Evolutionary conservation across 176 grass and related monocot species (phyloP), one percentile per base, ranked within the genome.

Genomic region (Carex littledalei): DNA sequence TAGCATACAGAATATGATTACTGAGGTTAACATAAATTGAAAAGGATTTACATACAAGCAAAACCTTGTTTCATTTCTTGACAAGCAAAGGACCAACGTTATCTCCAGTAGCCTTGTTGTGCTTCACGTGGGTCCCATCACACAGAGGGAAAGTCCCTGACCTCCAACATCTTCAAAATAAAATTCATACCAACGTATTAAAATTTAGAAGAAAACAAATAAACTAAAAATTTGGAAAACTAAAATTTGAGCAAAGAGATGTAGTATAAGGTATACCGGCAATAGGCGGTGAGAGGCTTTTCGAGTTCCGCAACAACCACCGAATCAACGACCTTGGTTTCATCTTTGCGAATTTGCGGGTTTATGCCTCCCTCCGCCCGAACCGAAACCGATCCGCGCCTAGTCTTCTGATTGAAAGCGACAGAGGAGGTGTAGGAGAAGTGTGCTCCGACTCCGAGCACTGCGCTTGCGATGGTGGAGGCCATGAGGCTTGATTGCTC

Each of bases 61-160:
- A 80, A 58, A 41, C 78, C 55, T 62, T 12, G 11, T 67, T 18
- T 70, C 88, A 94, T 84, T 95, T 98, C 85, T 98, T 98, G 20
- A 95, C 82, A 35, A 98, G 96, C 87, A 98, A 74, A 35, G 96
- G 96, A 0, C 96, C 96, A 3, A 95, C 95, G 22, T 98, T 98
- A 86, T 98, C 95, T 12, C 95, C 93, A 21, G 93, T 98, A 26
- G 88, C 91, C 84, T 98, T 94, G 85, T 98, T 98, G 93, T 98
- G 96, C 93, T 94, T 95, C 83, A 87, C 89, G 86, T 98, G 96
- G 77, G 86, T 37, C 82, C 96, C 96, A 54, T 98, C 96, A 22
- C 96, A 98, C 32, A 98, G 89, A 34, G 96, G 93, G 72, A 98
- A 98, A 81, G 96, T 95, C 22, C 89, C 93, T 32, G 93, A 98